phyloP scores from a whole-genome alignment of 2,329 filamentous ascomycete genomes.

The Thielaviopsis euricoi region DNA sequence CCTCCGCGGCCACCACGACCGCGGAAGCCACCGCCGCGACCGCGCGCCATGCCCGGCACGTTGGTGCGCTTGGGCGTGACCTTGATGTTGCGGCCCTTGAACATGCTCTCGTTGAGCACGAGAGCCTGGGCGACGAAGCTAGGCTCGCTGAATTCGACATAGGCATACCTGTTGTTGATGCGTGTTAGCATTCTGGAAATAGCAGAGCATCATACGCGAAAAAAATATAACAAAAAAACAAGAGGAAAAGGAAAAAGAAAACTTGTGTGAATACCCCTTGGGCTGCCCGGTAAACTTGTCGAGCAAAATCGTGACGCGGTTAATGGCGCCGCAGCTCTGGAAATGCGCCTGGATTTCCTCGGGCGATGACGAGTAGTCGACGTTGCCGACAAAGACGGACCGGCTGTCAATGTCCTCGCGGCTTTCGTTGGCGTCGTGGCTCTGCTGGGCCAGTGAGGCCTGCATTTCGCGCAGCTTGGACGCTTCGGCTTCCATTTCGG shows the following conservation, averaged over 20 bases:
- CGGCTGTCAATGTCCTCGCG: slow-evolving; percentile 91
- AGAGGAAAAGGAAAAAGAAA: slow-evolving; percentile 12
- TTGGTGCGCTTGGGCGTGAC: slow-evolving; percentile 92
- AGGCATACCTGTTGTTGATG: slow-evolving; percentile 67
- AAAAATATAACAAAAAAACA: not conserved
- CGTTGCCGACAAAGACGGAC: slow-evolving; percentile 96
- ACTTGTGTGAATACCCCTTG: slow-evolving; percentile 59
- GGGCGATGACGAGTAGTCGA: slow-evolving; percentile 91
- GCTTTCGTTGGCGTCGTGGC: slow-evolving; percentile 69
- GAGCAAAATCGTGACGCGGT: slow-evolving; percentile 88
- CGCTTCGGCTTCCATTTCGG: slow-evolving; percentile 82
- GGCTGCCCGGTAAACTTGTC: slow-evolving; percentile 98
- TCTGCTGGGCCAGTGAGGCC: slow-evolving; percentile 67
- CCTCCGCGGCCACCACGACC: slow-evolving; percentile 33
- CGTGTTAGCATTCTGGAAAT: not conserved
- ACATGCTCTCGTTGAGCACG: slow-evolving; percentile 89
- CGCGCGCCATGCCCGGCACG: slow-evolving; percentile 81
- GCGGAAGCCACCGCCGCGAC: slow-evolving; percentile 39
- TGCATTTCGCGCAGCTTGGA: slow-evolving; percentile 80
- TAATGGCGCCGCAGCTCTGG: slow-evolving; percentile 92
- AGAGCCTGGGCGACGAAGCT: slow-evolving; percentile 83
- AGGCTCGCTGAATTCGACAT: slow-evolving; percentile 94
- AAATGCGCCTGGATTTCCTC: slow-evolving; percentile 98
- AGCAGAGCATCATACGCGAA: no score
- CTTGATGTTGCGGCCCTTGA: slow-evolving; percentile 91